These are phyloP conservation scores for Hemileccinum impolitum DNA, from an alignment of 768 basidiomycete species.

Conservation along the genomic window DNA sequence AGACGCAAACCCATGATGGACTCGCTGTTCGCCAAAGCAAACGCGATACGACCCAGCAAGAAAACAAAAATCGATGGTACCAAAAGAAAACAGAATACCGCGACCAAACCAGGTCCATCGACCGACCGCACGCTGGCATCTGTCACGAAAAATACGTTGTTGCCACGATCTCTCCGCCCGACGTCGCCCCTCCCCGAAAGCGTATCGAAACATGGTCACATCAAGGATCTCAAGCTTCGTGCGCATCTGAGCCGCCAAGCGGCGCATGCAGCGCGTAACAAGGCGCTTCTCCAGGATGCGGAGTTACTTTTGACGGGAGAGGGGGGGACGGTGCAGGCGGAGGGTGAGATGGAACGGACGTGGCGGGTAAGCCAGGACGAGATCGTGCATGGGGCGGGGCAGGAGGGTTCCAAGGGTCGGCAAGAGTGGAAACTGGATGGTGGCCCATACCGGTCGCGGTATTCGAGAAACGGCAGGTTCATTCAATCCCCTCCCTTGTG, in stretches of 20 bases:
- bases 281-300: slow-evolving; percentile 65
- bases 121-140: slow-evolving; percentile 51
- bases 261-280: slow-evolving; percentile 55
- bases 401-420: slow-evolving; percentile 72
- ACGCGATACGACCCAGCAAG: too few species aligned
- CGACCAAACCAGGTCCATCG: slow-evolving; percentile 23
- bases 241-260: slow-evolving; percentile 62
- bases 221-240: slow-evolving; percentile 75
- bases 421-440: slow-evolving; percentile 81
- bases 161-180: slow-evolving; percentile 70
- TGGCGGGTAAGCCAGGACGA: slow-evolving; percentile 87
- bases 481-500: slow-evolving; percentile 26
- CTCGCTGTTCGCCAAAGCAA: too few species aligned
- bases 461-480: slow-evolving; percentile 88
- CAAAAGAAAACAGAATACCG: too few species aligned
- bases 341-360: slow-evolving; percentile 80
- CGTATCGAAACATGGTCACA: slow-evolving; percentile 42
- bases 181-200: slow-evolving; percentile 46
- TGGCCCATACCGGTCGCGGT: slow-evolving; percentile 80
- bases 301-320: slow-evolving; percentile 68
- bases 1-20: too few species aligned
- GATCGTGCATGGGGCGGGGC: slow-evolving; percentile 59
- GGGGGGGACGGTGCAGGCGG: slow-evolving; percentile 68
- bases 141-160: slow-evolving; percentile 50
- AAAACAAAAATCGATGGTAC: too few species aligned